phyloP scores from a whole-genome alignment of 2,329 filamentous ascomycete genomes.

The Seiridium cupressi region DNA sequence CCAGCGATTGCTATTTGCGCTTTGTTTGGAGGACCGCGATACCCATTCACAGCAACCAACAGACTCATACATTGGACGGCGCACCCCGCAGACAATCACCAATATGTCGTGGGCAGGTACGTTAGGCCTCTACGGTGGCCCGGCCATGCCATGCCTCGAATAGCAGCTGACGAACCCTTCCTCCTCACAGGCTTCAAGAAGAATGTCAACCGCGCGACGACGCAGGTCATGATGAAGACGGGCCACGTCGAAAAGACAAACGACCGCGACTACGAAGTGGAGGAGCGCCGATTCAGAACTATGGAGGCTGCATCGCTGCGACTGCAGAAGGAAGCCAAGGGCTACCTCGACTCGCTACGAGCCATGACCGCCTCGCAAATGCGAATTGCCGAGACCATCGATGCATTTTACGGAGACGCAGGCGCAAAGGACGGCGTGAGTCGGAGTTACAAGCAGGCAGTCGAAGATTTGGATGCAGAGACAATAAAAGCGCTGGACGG shows the following conservation, averaged over 20 bases:
- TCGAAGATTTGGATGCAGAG: constrained; percentile 95
- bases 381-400: constrained; percentile 98
- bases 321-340: constrained; percentile 96
- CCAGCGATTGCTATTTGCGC: background rate
- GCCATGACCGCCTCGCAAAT: constrained; percentile 99
- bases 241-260: constrained; percentile 98
- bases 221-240: constrained; percentile 99
- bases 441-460: constrained; percentile 96
- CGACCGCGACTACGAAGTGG: constrained; percentile 97
- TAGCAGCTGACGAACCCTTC: background rate
- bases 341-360: constrained; percentile 93
- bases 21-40: background rate
- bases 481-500: constrained; percentile 98
- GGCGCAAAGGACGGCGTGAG: constrained; percentile 94
- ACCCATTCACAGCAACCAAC: background rate
- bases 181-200: constrained; percentile 73
- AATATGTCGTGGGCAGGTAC: constrained; percentile 73
- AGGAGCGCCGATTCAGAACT: constrained; percentile 92
- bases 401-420: constrained; percentile 97
- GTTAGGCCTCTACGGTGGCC: constrained; percentile 12
- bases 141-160: no score
- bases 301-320: constrained; percentile 94
- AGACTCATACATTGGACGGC: background rate
- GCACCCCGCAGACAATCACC: background rate
- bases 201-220: constrained; percentile 97